Evolutionary conservation across 306 rosid species (phyloP).

Genomic region (Biancaea sappan): DNA sequence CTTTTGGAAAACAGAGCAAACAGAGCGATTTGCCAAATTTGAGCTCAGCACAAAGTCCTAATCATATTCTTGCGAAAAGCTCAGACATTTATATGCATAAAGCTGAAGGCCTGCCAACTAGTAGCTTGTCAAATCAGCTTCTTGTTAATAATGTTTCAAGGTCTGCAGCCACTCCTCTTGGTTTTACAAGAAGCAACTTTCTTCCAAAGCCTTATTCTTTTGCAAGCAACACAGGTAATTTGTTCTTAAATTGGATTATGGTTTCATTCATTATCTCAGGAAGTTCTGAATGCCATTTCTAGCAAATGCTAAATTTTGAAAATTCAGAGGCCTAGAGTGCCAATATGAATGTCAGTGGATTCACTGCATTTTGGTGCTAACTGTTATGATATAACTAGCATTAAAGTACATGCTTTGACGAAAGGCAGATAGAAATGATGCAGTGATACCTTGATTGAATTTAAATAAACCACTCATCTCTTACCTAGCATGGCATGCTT

Average conservation of each 20-base stretch:
- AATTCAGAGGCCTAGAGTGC: conserved; percentile 17
- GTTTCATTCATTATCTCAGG: conserved; percentile 23
- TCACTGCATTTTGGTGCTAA: conserved; percentile 25
- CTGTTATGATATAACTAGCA: conserved; percentile 9
- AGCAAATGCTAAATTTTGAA: conserved; percentile 17
- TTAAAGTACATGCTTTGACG: conserved; percentile 23
- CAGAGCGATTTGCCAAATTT: conserved; percentile 52
- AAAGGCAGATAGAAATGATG: conserved; percentile 18
- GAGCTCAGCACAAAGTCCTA: conserved; percentile 49
- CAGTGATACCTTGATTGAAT: conserved; percentile 12
- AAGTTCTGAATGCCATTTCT: conserved; percentile 22
- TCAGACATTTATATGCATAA: conserved; percentile 54
- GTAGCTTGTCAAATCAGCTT: conserved; percentile 61
- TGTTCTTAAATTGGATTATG: conserved; percentile 10
- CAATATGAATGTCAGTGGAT: conserved; percentile 12
- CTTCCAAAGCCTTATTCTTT: conserved; percentile 66
- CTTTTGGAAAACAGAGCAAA: conserved; percentile 56
- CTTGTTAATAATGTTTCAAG: conserved; percentile 61
- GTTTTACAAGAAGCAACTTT: conserved; percentile 63
- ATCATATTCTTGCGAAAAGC: conserved; percentile 51
- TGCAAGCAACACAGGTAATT: conserved; percentile 69
- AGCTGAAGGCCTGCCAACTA: conserved; percentile 48
- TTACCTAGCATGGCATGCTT: not conserved
- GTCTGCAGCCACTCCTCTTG: conserved; percentile 63
- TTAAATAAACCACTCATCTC: conserved; percentile 18